Conservation (phyloP, 2,329 filamentous ascomycete species). For the Pestalotiopsis sp. region DNA sequence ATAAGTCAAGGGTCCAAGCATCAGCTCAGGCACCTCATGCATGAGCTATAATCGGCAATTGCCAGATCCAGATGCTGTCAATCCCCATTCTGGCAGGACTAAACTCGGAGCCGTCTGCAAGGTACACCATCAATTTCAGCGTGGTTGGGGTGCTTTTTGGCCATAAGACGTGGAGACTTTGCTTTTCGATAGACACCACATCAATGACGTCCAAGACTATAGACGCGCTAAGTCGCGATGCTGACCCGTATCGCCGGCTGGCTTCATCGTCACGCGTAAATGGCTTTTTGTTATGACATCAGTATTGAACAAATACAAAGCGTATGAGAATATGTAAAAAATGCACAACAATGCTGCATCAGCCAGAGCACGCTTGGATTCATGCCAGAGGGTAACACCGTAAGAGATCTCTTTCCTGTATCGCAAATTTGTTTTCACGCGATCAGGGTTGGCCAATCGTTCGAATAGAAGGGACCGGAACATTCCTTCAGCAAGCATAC, state of each 20-base stretch:
- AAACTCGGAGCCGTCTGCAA: neutral
- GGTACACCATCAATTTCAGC: neutral
- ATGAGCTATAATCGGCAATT: neutral
- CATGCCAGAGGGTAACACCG: neutral
- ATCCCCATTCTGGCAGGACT: neutral
- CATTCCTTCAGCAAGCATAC: too few species aligned
- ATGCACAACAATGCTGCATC: neutral
- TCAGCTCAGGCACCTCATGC: too few species aligned
- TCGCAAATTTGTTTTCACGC: too few species aligned
- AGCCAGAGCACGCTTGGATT: neutral
- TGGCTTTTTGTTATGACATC: neutral
- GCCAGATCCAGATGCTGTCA: neutral
- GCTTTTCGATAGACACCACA: neutral
- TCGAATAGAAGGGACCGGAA: too few species aligned
- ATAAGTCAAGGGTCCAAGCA: neutral
- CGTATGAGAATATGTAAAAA: neutral
- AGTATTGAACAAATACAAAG: neutral
- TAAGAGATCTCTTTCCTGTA: too few species aligned
- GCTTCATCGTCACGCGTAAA: neutral
- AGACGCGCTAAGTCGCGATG: slow-evolving; percentile 5
- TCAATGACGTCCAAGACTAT: slow-evolving; percentile 4
- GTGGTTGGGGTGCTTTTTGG: neutral
- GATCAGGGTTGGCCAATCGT: too few species aligned
- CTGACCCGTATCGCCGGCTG: neutral
- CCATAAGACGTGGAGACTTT: neutral